Conservation (phyloP, 108 stramenopile genomes). For the Cyclotella distinguenda region DNA sequence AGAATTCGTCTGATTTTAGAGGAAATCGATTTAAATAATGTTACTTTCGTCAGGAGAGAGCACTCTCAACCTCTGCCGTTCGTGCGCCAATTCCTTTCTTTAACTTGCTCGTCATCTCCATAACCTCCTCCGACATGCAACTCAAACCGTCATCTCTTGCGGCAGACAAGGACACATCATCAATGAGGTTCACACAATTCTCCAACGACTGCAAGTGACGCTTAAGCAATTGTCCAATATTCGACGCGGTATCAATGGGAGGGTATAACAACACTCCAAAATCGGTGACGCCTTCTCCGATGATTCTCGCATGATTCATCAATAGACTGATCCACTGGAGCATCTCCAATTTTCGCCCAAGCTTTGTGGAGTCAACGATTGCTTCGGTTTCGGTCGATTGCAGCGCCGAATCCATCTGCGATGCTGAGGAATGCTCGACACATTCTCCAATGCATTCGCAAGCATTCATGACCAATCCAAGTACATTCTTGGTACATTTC, state of each 20-base stretch:
- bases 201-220: slow-evolving; percentile 20
- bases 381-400: neutral
- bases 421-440: neutral
- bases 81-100: slow-evolving; percentile 17
- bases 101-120: slow-evolving; percentile 12
- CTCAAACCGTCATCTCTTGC: slow-evolving; percentile 7
- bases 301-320: slow-evolving; percentile 48
- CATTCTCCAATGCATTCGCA: slow-evolving; percentile 62
- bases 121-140: slow-evolving; percentile 35
- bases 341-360: slow-evolving; percentile 12
- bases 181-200: slow-evolving; percentile 20
- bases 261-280: slow-evolving; percentile 76
- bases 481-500: slow-evolving; percentile 72
- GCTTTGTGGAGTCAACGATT: slow-evolving; percentile 2
- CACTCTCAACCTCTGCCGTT: slow-evolving; percentile 21
- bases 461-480: slow-evolving; percentile 65
- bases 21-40: too few species aligned
- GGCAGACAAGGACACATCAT: neutral
- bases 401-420: neutral
- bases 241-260: slow-evolving; percentile 48
- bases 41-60: slow-evolving; percentile 10
- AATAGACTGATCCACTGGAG: slow-evolving; percentile 53
- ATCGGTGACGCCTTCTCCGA: slow-evolving; percentile 83
- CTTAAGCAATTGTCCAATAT: slow-evolving; percentile 17
- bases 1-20: too few species aligned